Evolutionary conservation across 352 stramenopile genomes (phyloP).

Genomic region (Pythium coloratum): DNA sequence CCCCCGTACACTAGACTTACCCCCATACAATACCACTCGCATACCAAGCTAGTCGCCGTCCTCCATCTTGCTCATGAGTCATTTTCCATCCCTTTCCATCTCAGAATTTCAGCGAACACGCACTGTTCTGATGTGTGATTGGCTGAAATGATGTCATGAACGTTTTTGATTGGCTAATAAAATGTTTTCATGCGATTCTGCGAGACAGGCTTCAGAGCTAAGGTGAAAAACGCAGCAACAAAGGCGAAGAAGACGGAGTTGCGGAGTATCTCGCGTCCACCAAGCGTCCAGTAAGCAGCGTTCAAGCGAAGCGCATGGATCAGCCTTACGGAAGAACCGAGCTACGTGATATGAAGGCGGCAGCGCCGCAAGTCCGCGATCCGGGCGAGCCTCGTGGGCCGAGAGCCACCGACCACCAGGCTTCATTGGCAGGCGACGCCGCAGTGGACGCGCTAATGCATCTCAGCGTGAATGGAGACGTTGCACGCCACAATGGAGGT

Average conservation of each 20-base stretch:
- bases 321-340: slow-evolving; percentile 23
- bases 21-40: slow-evolving; percentile 1
- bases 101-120: not conserved
- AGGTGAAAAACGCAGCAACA: not conserved
- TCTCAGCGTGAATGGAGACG: slow-evolving; percentile 3
- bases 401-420: not conserved
- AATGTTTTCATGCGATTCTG: not conserved
- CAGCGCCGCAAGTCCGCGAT: not conserved
- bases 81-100: not conserved
- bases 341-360: slow-evolving; percentile 12
- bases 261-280: not conserved
- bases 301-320: slow-evolving; percentile 6
- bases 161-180: slow-evolving; percentile 5
- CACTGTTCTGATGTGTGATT: not conserved
- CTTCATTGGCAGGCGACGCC: not conserved
- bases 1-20: slow-evolving; percentile 8
- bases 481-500: not conserved
- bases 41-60: not conserved
- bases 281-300: not conserved
- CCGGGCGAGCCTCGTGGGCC: not conserved
- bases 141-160: slow-evolving; percentile 4
- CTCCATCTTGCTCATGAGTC: not conserved
- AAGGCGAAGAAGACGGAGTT: not conserved
- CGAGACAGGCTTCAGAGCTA: not conserved
- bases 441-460: slow-evolving; percentile 13